A percentile compares a stretch with the other conserved stretches of the same genome.
Conservation (phyloP, 1,139 yeast species). For the Candida dubliniensis region DNA sequence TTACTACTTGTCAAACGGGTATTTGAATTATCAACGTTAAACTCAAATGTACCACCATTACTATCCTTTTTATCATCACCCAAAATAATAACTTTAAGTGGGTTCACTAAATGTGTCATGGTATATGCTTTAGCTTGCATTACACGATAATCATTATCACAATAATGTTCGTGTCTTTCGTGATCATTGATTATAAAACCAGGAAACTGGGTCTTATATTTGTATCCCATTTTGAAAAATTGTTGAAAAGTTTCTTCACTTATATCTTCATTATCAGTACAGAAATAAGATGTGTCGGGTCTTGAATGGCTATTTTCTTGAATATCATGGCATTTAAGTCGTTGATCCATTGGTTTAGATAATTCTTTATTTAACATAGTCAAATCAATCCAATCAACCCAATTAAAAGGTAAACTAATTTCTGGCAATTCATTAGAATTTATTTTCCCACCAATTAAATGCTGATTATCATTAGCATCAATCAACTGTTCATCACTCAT, state of each 20-base stretch:
- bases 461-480: conserved; percentile 10
- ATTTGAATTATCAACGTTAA: conserved; percentile 25
- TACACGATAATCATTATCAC: conserved; percentile 28
- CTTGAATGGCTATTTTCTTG: conserved; percentile 20
- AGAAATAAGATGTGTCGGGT: conserved; percentile 23
- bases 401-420: conserved; percentile 32
- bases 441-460: conserved; percentile 7
- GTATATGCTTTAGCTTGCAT: conserved; percentile 31
- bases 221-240: conserved; percentile 20
- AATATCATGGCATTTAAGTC: conserved; percentile 24
- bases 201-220: conserved; percentile 25
- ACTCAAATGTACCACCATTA: conserved; percentile 30
- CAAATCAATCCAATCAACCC: conserved; percentile 29
- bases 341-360: conserved; percentile 18
- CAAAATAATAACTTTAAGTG: conserved; percentile 31
- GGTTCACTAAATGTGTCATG: conserved; percentile 31
- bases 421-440: not conserved
- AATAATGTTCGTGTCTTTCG: conserved; percentile 27
- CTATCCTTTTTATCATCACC: conserved; percentile 14
- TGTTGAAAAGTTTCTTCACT: conserved; percentile 21
- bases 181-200: conserved; percentile 29
- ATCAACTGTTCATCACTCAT: not conserved
- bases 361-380: conserved; percentile 41
- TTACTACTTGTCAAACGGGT: conserved; percentile 24
- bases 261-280: conserved; percentile 21